Evolutionary conservation across 192 early-diverging fungal species (phyloP).

Genomic region (Backusella luteola): DNA sequence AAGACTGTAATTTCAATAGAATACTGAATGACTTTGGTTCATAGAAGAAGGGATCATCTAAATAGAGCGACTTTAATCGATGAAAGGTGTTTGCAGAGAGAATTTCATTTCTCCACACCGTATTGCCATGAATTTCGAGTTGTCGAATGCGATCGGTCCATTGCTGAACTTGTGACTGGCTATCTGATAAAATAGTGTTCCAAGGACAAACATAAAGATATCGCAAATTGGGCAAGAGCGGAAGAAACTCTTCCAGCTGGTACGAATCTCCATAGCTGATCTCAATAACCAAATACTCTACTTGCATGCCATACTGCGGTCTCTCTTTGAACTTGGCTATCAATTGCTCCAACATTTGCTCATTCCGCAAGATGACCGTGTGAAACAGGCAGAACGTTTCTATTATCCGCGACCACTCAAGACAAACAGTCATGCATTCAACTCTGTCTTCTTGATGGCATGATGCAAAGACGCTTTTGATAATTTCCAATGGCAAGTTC

Average conservation of each 20-base stretch:
- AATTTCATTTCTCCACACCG: neutral
- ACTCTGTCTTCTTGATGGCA: neutral
- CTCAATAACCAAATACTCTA: neutral
- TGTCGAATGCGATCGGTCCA: neutral
- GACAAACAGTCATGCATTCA: neutral
- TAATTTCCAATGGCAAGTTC: neutral
- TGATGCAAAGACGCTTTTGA: neutral
- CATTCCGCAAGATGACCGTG: neutral
- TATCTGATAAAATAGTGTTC: neutral
- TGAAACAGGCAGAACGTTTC: neutral
- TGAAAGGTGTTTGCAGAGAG: neutral
- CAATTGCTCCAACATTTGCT: neutral
- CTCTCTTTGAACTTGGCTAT: neutral
- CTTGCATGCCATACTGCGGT: neutral
- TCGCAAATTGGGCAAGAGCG: neutral
- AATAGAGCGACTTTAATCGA: neutral
- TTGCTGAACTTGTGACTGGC: neutral
- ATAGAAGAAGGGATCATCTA: neutral
- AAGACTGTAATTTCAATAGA: neutral
- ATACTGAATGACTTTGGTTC: neutral
- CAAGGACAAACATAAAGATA: neutral
- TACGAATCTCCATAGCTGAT: neutral
- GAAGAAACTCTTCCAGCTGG: neutral
- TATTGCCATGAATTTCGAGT: neutral
- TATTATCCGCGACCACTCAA: neutral